Evolutionary conservation across 176 grass and related monocot species (phyloP).

Genomic region (Urochloa ruziziensis): DNA sequence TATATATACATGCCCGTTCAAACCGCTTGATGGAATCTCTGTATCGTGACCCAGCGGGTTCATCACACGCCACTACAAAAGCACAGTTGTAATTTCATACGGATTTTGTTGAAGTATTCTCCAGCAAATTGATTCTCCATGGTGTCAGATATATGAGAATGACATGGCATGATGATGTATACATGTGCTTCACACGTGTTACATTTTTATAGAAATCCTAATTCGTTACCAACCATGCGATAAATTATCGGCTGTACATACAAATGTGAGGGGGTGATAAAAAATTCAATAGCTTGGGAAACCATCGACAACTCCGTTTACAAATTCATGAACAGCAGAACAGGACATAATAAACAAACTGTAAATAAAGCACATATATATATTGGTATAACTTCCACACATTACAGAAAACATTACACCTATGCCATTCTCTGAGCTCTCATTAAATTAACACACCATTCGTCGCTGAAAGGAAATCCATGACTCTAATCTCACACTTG

Average conservation of each 20-base stretch:
- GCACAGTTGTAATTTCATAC: background rate
- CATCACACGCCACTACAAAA: background rate
- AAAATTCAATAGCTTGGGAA: background rate
- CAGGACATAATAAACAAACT: background rate
- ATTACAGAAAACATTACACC: background rate
- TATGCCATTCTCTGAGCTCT: background rate
- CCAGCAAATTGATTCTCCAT: background rate
- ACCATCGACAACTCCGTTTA: background rate
- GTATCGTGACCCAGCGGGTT: background rate
- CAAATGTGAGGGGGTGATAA: background rate
- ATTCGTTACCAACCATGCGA: background rate
- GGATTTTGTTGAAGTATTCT: background rate
- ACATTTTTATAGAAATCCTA: background rate
- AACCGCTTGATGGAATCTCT: background rate
- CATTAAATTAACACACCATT: background rate
- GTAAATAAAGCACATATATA: background rate
- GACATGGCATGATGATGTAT: background rate
- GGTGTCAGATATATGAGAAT: background rate
- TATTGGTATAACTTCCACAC: background rate
- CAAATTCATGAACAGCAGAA: background rate
- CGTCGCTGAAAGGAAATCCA: background rate
- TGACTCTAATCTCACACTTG: background rate
- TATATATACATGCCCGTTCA: background rate
- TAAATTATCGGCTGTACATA: background rate
- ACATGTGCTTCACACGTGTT: background rate